Evolutionary conservation across 2,329 filamentous ascomycete species (phyloP).

Genomic region (Biscogniauxia marginata): DNA sequence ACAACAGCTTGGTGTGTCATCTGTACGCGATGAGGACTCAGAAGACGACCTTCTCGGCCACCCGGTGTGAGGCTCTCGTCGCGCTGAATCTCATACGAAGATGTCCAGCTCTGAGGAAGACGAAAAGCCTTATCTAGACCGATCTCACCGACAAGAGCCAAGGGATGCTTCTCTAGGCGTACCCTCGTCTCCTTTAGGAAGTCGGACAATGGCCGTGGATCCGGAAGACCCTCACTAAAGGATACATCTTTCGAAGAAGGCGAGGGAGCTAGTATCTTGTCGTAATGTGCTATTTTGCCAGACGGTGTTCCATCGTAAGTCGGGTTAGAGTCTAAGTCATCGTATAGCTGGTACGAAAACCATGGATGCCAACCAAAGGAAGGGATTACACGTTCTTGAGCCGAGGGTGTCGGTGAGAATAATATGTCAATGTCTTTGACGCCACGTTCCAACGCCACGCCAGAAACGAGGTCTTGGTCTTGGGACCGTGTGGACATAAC

Average conservation of each 20-base stretch:
- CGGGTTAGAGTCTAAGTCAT: conserved; percentile 46
- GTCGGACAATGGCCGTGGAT: conserved; percentile 57
- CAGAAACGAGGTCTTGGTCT: conserved; percentile 71
- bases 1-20: conserved; percentile 68
- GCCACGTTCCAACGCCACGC: conserved; percentile 56
- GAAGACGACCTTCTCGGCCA: conserved; percentile 64
- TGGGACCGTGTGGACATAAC: conserved; percentile 76
- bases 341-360: conserved; percentile 77
- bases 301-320: conserved; percentile 37
- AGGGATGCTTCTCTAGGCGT: conserved; percentile 56
- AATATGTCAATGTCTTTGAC: conserved; percentile 35
- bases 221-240: conserved; percentile 53
- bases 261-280: conserved; percentile 58
- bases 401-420: conserved; percentile 8
- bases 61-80: conserved; percentile 61
- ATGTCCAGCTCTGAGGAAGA: conserved; percentile 60
- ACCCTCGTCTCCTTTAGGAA: conserved; percentile 56
- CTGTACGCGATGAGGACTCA: conserved; percentile 67
- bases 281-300: conserved; percentile 60
- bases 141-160: conserved; percentile 73
- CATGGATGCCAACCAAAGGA: conserved; percentile 88
- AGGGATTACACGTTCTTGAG: conserved; percentile 53
- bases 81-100: conserved; percentile 37
- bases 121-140: conserved; percentile 77
- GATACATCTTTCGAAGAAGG: conserved; percentile 43